Evolutionary conservation across 345 rosid species (phyloP), one percentile per base, ranked within the genome.

Genomic region (Citrus medica): DNA sequence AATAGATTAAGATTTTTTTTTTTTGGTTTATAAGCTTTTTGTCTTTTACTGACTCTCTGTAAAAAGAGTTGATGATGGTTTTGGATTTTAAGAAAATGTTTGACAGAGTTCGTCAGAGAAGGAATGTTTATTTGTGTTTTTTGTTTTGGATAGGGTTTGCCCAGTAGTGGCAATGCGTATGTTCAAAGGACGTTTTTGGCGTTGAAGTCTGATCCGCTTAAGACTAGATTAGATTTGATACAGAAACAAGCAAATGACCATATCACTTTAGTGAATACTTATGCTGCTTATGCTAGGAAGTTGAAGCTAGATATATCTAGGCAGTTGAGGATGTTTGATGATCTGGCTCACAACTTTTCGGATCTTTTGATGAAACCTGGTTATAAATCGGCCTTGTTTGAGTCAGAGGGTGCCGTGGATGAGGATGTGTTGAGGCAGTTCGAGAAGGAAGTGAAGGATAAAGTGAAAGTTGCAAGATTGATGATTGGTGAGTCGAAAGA

Each of bases 391-490:
- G 79, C 86, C 1, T 73, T 92, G 68, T 90, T 91, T 63, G 91
- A 88, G 10, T 33, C 79, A 1, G 83, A 85, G 14, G 83, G 83
- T 35, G 84, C 84, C 0, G 77, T 92, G 46, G 98, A 94, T 71
- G 97, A 94, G 80, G 97, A 94, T 76, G 81, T 90, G 37, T 67
- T 94, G 78, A 88, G 93, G 86, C 90, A 70, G 66, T 89, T 91
- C 58, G 98, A 94, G 92, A 92, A 92, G 85, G 98, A 94, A 85
- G 97, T 94, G 42, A 94, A 94, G 71, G 97, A 94, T 56, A 89
- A 84, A 79, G 96, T 94, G 70, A 94, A 94, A 84, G 76, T 83
- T 1, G 88, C 92, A 0, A 87, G 98, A 58, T 69, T 83, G 84
- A 88, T 92, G 92, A 88, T 94, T 28, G 90, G 78, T 16, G 98